Base-by-base conservation (phyloP, 441 rosid species). In the Viola pubescens region DNA sequence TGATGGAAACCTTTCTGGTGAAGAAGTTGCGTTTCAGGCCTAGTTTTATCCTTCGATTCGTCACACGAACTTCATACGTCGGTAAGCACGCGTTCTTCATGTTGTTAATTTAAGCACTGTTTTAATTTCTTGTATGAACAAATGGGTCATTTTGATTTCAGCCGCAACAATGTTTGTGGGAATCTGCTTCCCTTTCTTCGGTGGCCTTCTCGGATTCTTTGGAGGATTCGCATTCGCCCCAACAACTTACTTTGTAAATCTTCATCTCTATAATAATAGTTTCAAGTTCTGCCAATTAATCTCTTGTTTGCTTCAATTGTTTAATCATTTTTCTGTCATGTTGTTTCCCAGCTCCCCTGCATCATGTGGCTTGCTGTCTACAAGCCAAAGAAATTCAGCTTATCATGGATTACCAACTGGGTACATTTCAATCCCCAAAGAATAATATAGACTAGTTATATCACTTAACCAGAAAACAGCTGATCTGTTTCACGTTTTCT, bases 141-240 rank as follows among this genome's bases (percentile, higher is more conserved):
- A 37, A 46, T n/a, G 37, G 34, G 62, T 60, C 0, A 47, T 47
- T 66, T 40, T 61, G 43, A 46, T 42, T 65, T 50, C 54, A 61
- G 95, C 85, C 12, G 77, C 79, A 58, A 87, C 94, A n/a, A 83
- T 87, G 94, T 11, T 89, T 5, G 54, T 75, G 9, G 95, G 54
- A 0, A 81, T 89, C 37, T 70, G 80, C 63, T 56, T 85, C 56
- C 95, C 90, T 3, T 89, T 89, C 73, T 89, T 89, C 14, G 92
- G 92, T 47, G 81, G 87, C 13, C 77, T 89, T 49, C 85, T 87
- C 4, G 91, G 92, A 3, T 85, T 87, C 79, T 85, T 89, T 0
- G 97, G 95, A 77, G 95, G 95, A 54, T 80, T 85, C 49, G 94
- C 97, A 40, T 84, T 89, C 11, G 91, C 95, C 54, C 94, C 94